Base-by-base conservation (phyloP, 2,329 filamentous ascomycete species). In the Myriosclerotinia duriaeana region DNA sequence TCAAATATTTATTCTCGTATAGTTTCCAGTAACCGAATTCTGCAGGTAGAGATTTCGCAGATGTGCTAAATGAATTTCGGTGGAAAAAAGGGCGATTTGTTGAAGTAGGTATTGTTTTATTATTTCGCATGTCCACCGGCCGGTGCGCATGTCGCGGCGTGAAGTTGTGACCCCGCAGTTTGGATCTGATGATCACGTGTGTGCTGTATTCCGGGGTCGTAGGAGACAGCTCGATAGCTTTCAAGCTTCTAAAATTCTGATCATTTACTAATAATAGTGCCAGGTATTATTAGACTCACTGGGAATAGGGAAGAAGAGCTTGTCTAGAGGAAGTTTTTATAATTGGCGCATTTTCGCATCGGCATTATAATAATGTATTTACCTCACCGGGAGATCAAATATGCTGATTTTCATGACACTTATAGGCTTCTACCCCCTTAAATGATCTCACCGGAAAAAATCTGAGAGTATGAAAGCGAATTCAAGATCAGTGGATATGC, bases 141-240 rank as follows among this genome's bases (percentile, higher is more conserved):
- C n/a, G n/a, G n/a, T n/a, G n/a, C n/a, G 2, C 14, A 34, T 17
- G 26, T 42, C 40, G 40, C 40, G 40, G 11, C 8, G 30, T 60
- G 30, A 50, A 50, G 30, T 40, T 50, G 15, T 40, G 14, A 61
- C 58, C 58, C 44, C 44, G 58, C 58, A 50, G 12, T 50, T 26
- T 8, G 30, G 30, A 34, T 34, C 30, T 3, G 2, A 26, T 1
- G n/a, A 20, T 61, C 58, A 61, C 58, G 58, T 61, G 58, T 7
- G 3, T 6, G 9, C 1, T 12, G 8, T 3, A 14, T 12, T 14
- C 5, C 4, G 5, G 34, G 17, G 5, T 14, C 1, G n/a, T 2
- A 40, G 38, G 38, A 40, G 38, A 40, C 9, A 52, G 48, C 12
- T 17, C 22, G 20, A n/a, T 14, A 40, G 38, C 12, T 40, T 11